A percentile compares a stretch with the other conserved stretches of the same genome.
phyloP scores from a whole-genome alignment of 2,329 filamentous ascomycete species.

The Penicillium sp. region DNA sequence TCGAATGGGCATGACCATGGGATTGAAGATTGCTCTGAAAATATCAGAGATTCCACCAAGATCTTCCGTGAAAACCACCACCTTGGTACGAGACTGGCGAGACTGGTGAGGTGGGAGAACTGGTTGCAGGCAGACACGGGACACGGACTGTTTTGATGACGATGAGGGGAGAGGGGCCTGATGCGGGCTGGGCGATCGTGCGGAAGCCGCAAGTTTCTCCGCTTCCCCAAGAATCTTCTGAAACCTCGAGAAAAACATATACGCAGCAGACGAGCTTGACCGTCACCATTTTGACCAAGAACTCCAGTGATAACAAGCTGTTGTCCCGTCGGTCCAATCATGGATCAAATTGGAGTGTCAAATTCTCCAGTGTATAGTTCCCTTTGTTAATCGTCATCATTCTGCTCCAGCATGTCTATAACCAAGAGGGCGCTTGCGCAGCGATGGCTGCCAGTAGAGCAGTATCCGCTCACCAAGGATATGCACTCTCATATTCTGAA shows the following conservation, averaged over 20 bases:
- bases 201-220: constrained; percentile 13
- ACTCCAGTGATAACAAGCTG: too few species aligned
- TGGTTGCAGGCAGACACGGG: constrained; percentile 3
- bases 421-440: constrained; percentile 1
- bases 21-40: neutral
- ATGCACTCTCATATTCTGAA: constrained; percentile 1
- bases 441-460: constrained; percentile 16
- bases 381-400: too few species aligned
- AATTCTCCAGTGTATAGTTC: too few species aligned
- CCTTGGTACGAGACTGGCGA: too few species aligned
- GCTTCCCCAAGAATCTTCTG: constrained; percentile 4
- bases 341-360: neutral
- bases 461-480: constrained; percentile 19
- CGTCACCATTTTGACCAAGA: too few species aligned
- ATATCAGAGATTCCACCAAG: too few species aligned
- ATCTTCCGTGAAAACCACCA: too few species aligned
- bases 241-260: neutral
- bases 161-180: constrained; percentile 3
- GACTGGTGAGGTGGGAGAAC: neutral
- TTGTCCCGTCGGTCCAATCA: neutral
- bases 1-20: constrained; percentile 13
- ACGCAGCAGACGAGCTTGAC: neutral
- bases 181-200: constrained; percentile 6
- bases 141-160: neutral
- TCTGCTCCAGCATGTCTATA: neutral